Evolutionary conservation across 2,329 filamentous ascomycete genomes (phyloP).

Genomic region (Ophidiomyces ophidiicola): DNA sequence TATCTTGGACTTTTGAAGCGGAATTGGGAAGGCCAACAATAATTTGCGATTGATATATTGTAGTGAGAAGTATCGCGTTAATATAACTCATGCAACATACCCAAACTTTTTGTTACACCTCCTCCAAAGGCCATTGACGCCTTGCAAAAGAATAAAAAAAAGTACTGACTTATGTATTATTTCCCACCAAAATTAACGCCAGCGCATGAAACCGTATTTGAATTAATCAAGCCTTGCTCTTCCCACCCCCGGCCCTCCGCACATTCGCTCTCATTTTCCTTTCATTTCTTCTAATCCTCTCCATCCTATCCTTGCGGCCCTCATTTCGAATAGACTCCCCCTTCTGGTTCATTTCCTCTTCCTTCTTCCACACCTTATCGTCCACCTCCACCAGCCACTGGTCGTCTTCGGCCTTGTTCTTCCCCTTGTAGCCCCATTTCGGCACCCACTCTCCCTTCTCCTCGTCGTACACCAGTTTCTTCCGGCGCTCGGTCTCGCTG

Average conservation of each 20-base stretch:
- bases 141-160: too few species aligned
- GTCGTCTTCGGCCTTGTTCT: constrained; percentile 69
- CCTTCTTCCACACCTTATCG: constrained; percentile 58
- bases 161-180: too few species aligned
- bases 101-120: constrained; percentile 1
- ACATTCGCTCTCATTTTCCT: constrained; percentile 56
- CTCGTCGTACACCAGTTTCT: constrained; percentile 74
- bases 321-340: constrained; percentile 56
- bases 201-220: background rate
- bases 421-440: constrained; percentile 88
- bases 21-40: too few species aligned
- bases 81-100: too few species aligned
- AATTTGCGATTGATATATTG: too few species aligned
- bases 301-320: constrained; percentile 56
- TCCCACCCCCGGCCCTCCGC: constrained; percentile 29
- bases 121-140: background rate
- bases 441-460: constrained; percentile 75
- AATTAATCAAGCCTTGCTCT: constrained; percentile 2
- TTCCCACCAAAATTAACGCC: constrained; percentile 5
- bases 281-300: constrained; percentile 51
- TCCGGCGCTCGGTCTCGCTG: constrained; percentile 52
- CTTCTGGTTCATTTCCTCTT: constrained; percentile 41
- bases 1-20: too few species aligned
- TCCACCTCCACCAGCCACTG: constrained; percentile 93
- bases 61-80: too few species aligned